These are phyloP conservation scores for Talaromyces sp. DNA, from an alignment of 2,329 filamentous ascomycete species.

Conservation along the genomic window DNA sequence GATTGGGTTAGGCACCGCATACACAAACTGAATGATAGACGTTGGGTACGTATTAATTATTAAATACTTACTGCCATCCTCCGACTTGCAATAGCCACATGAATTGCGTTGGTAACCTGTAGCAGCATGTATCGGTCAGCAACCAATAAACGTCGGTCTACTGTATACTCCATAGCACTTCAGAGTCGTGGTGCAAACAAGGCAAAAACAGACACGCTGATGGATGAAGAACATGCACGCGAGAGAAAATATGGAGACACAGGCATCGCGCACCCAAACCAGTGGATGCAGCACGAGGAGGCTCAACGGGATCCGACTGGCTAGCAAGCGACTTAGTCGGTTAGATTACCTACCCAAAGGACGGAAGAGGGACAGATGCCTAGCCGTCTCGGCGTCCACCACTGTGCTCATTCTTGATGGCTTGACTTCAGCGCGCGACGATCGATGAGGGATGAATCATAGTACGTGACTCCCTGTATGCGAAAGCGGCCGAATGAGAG, in stretches of 20 bases:
- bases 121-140: neutral
- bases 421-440: conserved; percentile 1
- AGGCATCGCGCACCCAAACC: conserved; percentile 17
- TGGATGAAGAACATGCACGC: neutral
- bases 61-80: conserved; percentile 42
- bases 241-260: conserved; percentile 1
- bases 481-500: conserved; percentile 13
- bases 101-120: conserved; percentile 47
- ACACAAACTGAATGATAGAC: neutral
- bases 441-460: conserved; percentile 20
- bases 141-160: neutral
- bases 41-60: neutral
- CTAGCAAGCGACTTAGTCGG: conserved; percentile 22
- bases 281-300: conserved; percentile 36
- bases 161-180: neutral
- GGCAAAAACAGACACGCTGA: neutral
- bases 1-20: conserved; percentile 8
- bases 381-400: conserved; percentile 40
- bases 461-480: conserved; percentile 5
- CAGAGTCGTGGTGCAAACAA: neutral
- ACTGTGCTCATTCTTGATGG: conserved; percentile 26
- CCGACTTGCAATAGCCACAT: conserved; percentile 50
- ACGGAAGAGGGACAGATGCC: conserved; percentile 44
- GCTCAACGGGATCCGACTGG: conserved; percentile 32
- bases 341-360: conserved; percentile 39